These are phyloP conservation scores for Talaromyces proteolyticus DNA, from an alignment of 495 filamentous ascomycete genomes.

Conservation along the genomic window DNA sequence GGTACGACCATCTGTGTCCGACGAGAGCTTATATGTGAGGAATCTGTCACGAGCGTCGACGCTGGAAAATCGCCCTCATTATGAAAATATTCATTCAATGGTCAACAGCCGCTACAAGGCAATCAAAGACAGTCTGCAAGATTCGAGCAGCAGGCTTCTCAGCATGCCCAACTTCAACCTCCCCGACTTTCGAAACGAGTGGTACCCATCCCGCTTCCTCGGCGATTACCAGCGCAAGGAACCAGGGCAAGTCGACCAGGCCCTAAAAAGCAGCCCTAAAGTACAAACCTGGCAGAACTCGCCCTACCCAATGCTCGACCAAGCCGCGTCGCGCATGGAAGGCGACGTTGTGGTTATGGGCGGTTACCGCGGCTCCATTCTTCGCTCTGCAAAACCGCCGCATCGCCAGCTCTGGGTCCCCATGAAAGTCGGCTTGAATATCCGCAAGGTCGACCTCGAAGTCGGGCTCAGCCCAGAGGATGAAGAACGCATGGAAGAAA, in stretches of 20 bases:
- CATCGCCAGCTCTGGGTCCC: slow-evolving; percentile 87
- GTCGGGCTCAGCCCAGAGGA: slow-evolving; percentile 79
- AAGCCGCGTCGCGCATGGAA: slow-evolving; percentile 62
- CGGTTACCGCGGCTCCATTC: slow-evolving; percentile 82
- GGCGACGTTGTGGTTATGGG: slow-evolving; percentile 89
- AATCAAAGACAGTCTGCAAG: slow-evolving; percentile 79
- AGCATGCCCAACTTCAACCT: slow-evolving; percentile 50
- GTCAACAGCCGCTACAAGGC: slow-evolving; percentile 87
- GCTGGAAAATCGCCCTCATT: slow-evolving; percentile 79
- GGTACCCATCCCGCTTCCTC: slow-evolving; percentile 24
- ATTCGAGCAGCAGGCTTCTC: slow-evolving; percentile 68
- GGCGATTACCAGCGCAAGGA: slow-evolving; percentile 17
- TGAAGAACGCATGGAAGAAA: slow-evolving; percentile 77
- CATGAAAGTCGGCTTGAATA: slow-evolving; percentile 87
- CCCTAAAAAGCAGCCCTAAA: slow-evolving; percentile 1
- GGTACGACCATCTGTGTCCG: slow-evolving; percentile 61
- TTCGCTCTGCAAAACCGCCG: slow-evolving; percentile 78
- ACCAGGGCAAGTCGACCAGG: slow-evolving; percentile 1
- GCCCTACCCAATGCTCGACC: slow-evolving; percentile 48
- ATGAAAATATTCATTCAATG: slow-evolving; percentile 65
- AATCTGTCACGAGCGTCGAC: slow-evolving; percentile 72
- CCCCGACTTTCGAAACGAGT: slow-evolving; percentile 40
- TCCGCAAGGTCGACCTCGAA: slow-evolving; percentile 88
- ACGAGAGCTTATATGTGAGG: slow-evolving; percentile 62
- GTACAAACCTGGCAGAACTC: slow-evolving; percentile 19